phyloP scores from a whole-genome alignment of 75 land plant species.

The Pinus tabuliformis region DNA sequence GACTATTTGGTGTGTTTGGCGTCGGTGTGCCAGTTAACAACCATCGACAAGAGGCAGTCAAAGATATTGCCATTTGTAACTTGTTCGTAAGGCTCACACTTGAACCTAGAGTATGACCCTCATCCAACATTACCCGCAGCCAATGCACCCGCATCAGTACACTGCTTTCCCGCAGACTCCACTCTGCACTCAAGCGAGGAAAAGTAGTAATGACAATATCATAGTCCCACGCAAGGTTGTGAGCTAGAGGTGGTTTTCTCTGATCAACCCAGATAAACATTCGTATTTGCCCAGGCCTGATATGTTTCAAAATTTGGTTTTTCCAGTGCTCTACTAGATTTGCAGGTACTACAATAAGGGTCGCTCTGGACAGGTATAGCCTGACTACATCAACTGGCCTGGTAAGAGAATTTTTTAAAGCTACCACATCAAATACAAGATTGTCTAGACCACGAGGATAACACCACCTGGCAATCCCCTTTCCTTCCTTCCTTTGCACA shows the following conservation, averaged over 20 bases:
- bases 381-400: conserved; percentile 71
- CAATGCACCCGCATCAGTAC: conserved; percentile 83
- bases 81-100: conserved; percentile 89
- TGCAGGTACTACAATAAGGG: conserved; percentile 83
- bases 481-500: conserved; percentile 36
- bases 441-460: conserved; percentile 65
- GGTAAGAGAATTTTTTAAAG: conserved; percentile 65
- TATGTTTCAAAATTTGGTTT: conserved; percentile 79
- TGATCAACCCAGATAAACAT: conserved; percentile 74
- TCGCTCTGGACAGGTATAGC: conserved; percentile 85
- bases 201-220: conserved; percentile 95
- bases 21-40: conserved; percentile 93
- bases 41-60: conserved; percentile 81
- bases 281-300: conserved; percentile 70
- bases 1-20: conserved; percentile 91
- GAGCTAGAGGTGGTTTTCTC: conserved; percentile 65
- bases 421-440: conserved; percentile 65
- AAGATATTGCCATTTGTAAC: conserved; percentile 86
- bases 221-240: conserved; percentile 92
- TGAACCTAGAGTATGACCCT: conserved; percentile 96
- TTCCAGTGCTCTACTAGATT: conserved; percentile 97
- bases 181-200: conserved; percentile 79
- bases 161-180: conserved; percentile 78
- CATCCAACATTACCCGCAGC: conserved; percentile 88
- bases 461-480: conserved; percentile 63